Evolutionary conservation across 176 grass and related monocot genomes (phyloP).

Genomic region (Dendrocalamus sinicus): DNA sequence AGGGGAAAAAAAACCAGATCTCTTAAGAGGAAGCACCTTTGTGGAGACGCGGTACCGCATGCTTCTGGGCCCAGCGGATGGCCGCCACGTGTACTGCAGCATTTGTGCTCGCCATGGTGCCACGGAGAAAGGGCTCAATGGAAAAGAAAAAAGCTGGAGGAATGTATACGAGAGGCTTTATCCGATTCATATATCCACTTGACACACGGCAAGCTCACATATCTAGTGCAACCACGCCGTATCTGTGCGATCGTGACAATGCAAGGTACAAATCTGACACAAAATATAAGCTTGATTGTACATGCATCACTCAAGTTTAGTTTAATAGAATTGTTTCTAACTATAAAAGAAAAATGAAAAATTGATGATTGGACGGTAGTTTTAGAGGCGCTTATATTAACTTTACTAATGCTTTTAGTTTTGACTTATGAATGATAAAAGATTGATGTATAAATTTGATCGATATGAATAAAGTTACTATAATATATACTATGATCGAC

Average conservation of each 20-base stretch:
- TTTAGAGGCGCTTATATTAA: not conserved
- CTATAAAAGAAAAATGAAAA: not conserved
- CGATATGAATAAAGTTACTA: no score
- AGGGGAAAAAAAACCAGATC: no score
- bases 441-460: no score
- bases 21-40: no score
- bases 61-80: slow-evolving; percentile 42
- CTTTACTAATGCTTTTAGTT: no score
- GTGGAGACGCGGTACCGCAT: not conserved
- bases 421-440: no score
- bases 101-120: slow-evolving; percentile 46
- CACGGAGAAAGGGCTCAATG: not conserved
- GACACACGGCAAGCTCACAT: slow-evolving; percentile 23
- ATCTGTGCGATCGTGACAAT: no score
- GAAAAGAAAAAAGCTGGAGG: not conserved
- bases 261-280: not conserved
- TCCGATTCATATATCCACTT: slow-evolving; percentile 41
- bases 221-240: no score
- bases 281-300: not conserved
- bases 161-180: not conserved
- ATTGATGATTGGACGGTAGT: not conserved
- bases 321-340: not conserved
- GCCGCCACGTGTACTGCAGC: slow-evolving; percentile 26
- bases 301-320: not conserved
- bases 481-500: no score